Base-by-base conservation (phyloP, 495 filamentous ascomycete species). In the Penicillium waksmanii region DNA sequence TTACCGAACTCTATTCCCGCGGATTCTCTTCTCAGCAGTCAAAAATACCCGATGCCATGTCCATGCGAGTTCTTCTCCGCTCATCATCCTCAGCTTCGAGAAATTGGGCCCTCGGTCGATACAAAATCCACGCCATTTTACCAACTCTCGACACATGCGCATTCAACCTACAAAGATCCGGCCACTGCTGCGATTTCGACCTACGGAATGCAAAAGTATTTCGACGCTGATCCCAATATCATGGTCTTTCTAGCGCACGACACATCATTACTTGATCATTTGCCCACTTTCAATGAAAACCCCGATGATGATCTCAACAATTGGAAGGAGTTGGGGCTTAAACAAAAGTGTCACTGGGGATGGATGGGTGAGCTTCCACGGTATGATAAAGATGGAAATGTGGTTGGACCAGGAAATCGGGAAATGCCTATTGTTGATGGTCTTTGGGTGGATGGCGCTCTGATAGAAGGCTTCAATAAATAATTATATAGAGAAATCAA, bases 311-410 rank as follows among this genome's bases (percentile, higher is more conserved):
- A 58, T 46, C 42, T 58, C 48, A 58, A 53, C 23, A n/a, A 46
- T 6, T 58, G 56, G 56, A 53, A 53, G 11, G n/a, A 12, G 6
- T 1, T 2, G 19, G 56, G 56, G 2, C 12, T 44, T 35, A 58
- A 58, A 46, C 34, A 52, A n/a, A 58, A 46, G 31, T 52, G 48
- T n/a, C 50, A 59, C 42, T 53, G 57, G 50, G 57, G 57, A 0
- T 59, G 57, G 49, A 21, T 59, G 23, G 42, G 40, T 17, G 57
- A 59, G 15, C n/a, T 53, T n/a, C 38, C 57, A 1, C 21, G 25
- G 5, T 31, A 59, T 33, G 51, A 47, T 9, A 35, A 49, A n/a
- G 17, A 44, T 12, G 49, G 38, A 35, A 38, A 19, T 59, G 36
- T 38, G 36, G 10, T n/a, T 38, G 36, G 36, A 1, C 36, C 36